Percentiles rank a stretch among this genome's conserved stretches.
Conservation (phyloP, 805 yeast genomes). For the Wickerhamiella musiphila region DNA sequence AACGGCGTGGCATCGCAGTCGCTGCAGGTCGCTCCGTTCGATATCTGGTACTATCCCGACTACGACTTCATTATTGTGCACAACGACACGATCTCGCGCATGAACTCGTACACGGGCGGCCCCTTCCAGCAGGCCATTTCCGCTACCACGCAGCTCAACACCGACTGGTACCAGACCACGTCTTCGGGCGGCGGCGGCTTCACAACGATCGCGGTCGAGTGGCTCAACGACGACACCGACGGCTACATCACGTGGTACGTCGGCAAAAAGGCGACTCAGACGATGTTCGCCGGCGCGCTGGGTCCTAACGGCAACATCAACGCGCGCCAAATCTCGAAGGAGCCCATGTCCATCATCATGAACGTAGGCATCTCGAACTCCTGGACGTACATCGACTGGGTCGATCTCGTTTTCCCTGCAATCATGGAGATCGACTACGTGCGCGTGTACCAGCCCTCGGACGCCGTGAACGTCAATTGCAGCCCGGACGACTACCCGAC, state of each 20-base stretch:
- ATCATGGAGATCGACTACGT: conserved; percentile 68
- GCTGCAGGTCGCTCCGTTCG: conserved; percentile 81
- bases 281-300: conserved; percentile 54
- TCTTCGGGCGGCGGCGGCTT: conserved; percentile 24
- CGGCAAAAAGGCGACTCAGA: conserved; percentile 62
- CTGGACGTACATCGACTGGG: conserved; percentile 94
- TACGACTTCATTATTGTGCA: conserved; percentile 60
- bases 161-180: conserved; percentile 66
- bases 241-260: conserved; percentile 82
- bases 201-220: conserved; percentile 70
- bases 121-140: conserved; percentile 89
- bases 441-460: conserved; percentile 76
- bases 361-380: conserved; percentile 80
- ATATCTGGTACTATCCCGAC: conserved; percentile 88
- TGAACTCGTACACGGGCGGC: conserved; percentile 85
- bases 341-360: conserved; percentile 81
- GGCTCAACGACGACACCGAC: conserved; percentile 43
- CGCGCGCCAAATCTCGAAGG: conserved; percentile 66
- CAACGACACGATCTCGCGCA: conserved; percentile 49
- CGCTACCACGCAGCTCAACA: conserved; percentile 60
- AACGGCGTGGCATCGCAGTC: conserved; percentile 81
- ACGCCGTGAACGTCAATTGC: conserved; percentile 47
- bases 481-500: conserved; percentile 84
- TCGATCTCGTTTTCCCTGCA: conserved; percentile 54
- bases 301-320: conserved; percentile 85